These are phyloP conservation scores for Aspergillus cavernicola DNA, from an alignment of 495 filamentous ascomycete species.

Conservation along the genomic window DNA sequence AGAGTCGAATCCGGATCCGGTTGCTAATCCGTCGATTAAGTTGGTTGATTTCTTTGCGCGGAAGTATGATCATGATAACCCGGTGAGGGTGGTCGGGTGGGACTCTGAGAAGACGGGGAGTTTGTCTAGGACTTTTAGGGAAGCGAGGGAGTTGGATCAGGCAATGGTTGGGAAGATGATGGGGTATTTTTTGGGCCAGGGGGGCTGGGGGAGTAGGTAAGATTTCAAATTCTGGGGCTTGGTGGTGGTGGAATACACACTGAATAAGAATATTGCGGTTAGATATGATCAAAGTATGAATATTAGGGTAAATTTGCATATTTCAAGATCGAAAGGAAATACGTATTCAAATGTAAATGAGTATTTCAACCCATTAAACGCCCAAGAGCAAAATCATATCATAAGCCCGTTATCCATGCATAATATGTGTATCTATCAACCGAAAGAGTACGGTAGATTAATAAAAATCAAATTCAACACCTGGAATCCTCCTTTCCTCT, in stretches of 20 bases:
- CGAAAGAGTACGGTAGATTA: too few species aligned
- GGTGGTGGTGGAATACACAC: too few species aligned
- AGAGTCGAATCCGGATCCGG: constrained; percentile 27
- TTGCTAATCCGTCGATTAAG: constrained; percentile 42
- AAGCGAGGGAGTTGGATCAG: constrained; percentile 8
- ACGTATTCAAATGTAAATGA: too few species aligned
- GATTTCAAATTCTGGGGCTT: too few species aligned
- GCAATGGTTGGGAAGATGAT: constrained; percentile 23
- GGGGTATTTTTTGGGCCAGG: constrained; percentile 18
- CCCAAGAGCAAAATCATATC: too few species aligned
- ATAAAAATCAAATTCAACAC: constrained; percentile 45
- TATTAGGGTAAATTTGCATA: too few species aligned
- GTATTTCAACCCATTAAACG: too few species aligned
- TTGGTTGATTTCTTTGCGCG: constrained; percentile 40
- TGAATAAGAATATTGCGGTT: too few species aligned
- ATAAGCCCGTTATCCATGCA: too few species aligned
- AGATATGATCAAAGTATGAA: too few species aligned
- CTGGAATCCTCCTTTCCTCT: constrained; percentile 58
- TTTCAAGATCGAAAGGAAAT: too few species aligned
- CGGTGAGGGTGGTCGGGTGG: constrained; percentile 8
- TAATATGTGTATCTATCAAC: too few species aligned
- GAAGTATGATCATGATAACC: constrained; percentile 18
- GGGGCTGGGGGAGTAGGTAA: background rate
- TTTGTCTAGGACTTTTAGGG: constrained; percentile 13
- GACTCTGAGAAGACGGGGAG: constrained; percentile 16